Evolutionary conservation across 78 protist species (phyloP), one percentile per base, ranked within the genome.

Genomic region (Dictyostelium capitatum): DNA sequence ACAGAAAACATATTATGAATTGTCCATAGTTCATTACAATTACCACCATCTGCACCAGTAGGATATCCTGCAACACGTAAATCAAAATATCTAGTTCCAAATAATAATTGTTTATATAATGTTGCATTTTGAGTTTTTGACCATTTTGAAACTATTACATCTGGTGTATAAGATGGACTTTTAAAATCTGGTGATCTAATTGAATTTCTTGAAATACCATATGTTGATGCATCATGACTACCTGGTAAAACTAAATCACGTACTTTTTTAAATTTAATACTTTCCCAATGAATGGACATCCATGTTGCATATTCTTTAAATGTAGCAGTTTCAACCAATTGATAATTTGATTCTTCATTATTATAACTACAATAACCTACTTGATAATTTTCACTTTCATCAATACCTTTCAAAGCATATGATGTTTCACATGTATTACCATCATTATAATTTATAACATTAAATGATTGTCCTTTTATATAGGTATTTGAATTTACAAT

Each of bases 101-200:
- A 72, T 20, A 43, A 17, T 11, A 72, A 11, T 46, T 72, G 79
- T 72, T 72, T 72, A 43, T 72, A 72, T 3, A 72, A 41, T 10
- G 79, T 43, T 1, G 79, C 79, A 72, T 54, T 72, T 43, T 72
- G 79, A 46, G 79, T 72, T n/a, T 43, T 72, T n/a, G 79, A 72
- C 79, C 79, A 72, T 72, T 72, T 72, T 6, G 56, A 41, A 20
- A 72, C 23, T 1, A 72, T 20, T 43, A n/a, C 17, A n/a, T 72
- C 46, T 72, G 79, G 79, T 15, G 79, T 43, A 46, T 14, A 72
- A 23, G 20, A 41, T 6, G 79, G 79, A 6, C 56, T 41, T 43
- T 15, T 72, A 46, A 41, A 72, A 30, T 72, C 79, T 17, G 79
- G 79, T 43, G 79, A 72, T n/a, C 79, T 32, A 41, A n/a, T 30